These are phyloP conservation scores for Beta vulgaris DNA, from an alignment of 148 eudicot genomes.

Conservation along the genomic window DNA sequence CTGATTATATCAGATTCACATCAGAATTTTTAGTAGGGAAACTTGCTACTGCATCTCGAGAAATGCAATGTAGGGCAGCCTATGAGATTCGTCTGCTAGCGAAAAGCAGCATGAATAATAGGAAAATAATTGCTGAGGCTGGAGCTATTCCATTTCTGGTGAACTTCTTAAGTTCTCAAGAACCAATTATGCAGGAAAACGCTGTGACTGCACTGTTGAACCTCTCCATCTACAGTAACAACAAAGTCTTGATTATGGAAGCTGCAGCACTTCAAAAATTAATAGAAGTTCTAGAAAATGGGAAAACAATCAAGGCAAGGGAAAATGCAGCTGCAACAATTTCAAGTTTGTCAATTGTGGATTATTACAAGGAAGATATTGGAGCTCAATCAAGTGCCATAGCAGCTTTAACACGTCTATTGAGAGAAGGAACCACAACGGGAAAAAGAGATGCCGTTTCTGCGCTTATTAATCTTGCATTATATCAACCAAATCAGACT, in stretches of 20 bases:
- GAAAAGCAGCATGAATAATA: slow-evolving; percentile 56
- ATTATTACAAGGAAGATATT: slow-evolving; percentile 47
- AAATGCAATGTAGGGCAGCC: slow-evolving; percentile 52
- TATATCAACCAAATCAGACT: slow-evolving; percentile 33
- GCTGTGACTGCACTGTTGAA: slow-evolving; percentile 60
- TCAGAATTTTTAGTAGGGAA: slow-evolving; percentile 56
- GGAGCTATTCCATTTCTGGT: slow-evolving; percentile 68
- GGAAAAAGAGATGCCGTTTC: slow-evolving; percentile 62
- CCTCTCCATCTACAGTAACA: slow-evolving; percentile 55
- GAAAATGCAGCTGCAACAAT: slow-evolving; percentile 69
- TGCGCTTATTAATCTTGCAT: slow-evolving; percentile 50
- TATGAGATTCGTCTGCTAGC: slow-evolving; percentile 63
- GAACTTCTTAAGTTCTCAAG: slow-evolving; percentile 39
- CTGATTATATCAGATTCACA: slow-evolving; percentile 41
- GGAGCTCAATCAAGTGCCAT: slow-evolving; percentile 47
- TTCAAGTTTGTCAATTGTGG: slow-evolving; percentile 49
- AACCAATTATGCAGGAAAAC: slow-evolving; percentile 57
- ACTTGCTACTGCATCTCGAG: slow-evolving; percentile 51
- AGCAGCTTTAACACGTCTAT: slow-evolving; percentile 36
- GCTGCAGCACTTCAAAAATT: slow-evolving; percentile 47
- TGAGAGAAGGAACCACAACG: slow-evolving; percentile 41
- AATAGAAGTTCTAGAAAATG: slow-evolving; percentile 37
- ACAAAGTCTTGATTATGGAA: slow-evolving; percentile 48
- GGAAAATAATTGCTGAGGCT: slow-evolving; percentile 50
- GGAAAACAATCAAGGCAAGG: slow-evolving; percentile 53